Evolutionary conservation across 495 filamentous ascomycete genomes (phyloP).

Genomic region (Oidiodendron maius): DNA sequence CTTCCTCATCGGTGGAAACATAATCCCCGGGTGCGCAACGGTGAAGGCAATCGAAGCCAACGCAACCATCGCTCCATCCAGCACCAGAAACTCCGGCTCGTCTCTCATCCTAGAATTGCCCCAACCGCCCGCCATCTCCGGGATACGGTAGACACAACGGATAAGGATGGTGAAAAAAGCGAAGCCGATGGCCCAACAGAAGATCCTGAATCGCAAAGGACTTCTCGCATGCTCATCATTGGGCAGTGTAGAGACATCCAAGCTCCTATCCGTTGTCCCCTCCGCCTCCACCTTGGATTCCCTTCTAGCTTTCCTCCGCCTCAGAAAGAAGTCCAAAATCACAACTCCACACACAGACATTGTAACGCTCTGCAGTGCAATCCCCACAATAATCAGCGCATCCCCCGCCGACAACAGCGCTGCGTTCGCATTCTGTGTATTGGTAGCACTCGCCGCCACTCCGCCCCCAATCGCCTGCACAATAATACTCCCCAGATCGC

Average conservation of each 20-base stretch:
- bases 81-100: conserved; percentile 41
- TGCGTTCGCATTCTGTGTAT: conserved; percentile 2
- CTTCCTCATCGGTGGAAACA: no score
- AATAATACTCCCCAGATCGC: conserved; percentile 54
- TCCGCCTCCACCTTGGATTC: conserved; percentile 5
- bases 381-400: conserved; percentile 45
- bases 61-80: conserved; percentile 30
- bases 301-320: conserved; percentile 19
- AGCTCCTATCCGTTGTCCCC: conserved; percentile 10
- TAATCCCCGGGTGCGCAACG: no score
- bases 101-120: conserved; percentile 34
- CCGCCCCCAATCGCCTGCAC: conserved; percentile 58
- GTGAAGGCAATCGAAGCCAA: no score
- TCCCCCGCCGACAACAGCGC: conserved; percentile 23
- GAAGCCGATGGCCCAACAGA: conserved; percentile 23
- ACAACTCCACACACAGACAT: conserved; percentile 30
- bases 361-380: conserved; percentile 48
- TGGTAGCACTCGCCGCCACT: conserved; percentile 37
- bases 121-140: conserved; percentile 9
- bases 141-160: conserved; percentile 10
- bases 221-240: no score
- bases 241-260: conserved; percentile 10
- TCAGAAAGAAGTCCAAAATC: conserved; percentile 29
- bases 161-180: conserved; percentile 5
- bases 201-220: conserved; percentile 40